These are phyloP conservation scores for Austroboletus niveus DNA, from an alignment of 1,284 basidiomycete species.

Conservation along the genomic window DNA sequence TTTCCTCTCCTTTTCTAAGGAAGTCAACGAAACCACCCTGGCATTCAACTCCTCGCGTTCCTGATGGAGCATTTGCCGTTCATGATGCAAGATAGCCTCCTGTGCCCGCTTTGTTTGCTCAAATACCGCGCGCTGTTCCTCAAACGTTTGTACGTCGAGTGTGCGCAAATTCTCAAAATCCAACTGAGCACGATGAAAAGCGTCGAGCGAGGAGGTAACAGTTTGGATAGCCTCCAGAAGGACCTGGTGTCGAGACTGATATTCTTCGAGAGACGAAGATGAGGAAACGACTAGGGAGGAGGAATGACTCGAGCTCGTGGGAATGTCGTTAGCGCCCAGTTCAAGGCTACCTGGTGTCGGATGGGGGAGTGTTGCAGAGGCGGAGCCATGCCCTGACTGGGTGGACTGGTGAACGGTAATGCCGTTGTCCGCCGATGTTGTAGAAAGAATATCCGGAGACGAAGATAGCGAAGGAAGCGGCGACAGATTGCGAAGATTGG, in stretches of 20 bases:
- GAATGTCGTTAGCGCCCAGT: not conserved
- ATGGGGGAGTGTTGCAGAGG: constrained; percentile 1
- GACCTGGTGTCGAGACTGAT: constrained; percentile 10
- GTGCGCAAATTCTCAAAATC: constrained; percentile 18
- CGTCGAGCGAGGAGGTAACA: constrained; percentile 8
- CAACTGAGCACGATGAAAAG: constrained; percentile 12
- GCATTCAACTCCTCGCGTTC: constrained; percentile 18
- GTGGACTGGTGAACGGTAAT: not conserved
- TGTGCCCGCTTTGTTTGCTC: constrained; percentile 15
- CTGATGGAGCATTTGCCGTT: constrained; percentile 12
- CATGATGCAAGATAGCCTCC: constrained; percentile 8
- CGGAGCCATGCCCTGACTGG: not conserved
- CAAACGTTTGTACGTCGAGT: constrained; percentile 10
- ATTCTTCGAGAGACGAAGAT: constrained; percentile 9
- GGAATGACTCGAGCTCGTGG: not conserved
- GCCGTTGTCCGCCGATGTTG: not conserved
- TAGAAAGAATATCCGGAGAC: constrained; percentile 2
- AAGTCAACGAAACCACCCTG: constrained; percentile 19
- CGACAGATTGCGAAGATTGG: constrained; percentile 12
- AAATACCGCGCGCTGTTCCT: constrained; percentile 19
- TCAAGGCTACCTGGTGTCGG: not conserved
- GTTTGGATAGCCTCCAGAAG: constrained; percentile 14
- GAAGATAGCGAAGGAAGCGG: constrained; percentile 4
- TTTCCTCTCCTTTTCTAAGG: constrained; percentile 24
- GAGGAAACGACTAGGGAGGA: not conserved